Conservation (phyloP, 345 rosid genomes). For the Lagerstroemia speciosa region DNA sequence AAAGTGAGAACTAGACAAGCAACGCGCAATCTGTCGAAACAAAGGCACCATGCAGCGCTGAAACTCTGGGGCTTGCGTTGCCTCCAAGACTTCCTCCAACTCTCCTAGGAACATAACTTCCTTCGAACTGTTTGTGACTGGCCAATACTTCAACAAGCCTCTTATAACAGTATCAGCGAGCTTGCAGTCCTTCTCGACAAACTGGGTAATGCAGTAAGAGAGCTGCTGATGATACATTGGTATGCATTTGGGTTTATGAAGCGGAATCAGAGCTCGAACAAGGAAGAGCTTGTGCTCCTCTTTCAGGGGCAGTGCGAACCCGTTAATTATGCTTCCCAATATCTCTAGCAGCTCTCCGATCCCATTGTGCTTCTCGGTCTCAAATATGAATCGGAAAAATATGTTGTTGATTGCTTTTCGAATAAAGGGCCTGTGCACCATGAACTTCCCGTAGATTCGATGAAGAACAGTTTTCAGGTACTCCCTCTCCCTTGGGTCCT, state of each 20-base stretch:
- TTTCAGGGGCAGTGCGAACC: constrained; percentile 75
- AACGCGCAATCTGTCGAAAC: constrained; percentile 56
- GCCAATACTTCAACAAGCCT: constrained; percentile 79
- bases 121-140: constrained; percentile 77
- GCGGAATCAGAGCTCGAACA: constrained; percentile 69
- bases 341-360: constrained; percentile 74
- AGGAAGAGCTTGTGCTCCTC: constrained; percentile 93
- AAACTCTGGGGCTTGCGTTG: constrained; percentile 76
- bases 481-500: constrained; percentile 79
- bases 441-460: constrained; percentile 77
- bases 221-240: constrained; percentile 75
- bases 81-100: constrained; percentile 83
- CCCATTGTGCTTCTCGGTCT: constrained; percentile 82
- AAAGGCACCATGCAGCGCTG: constrained; percentile 85
- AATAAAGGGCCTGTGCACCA: constrained; percentile 84
- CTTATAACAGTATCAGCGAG: constrained; percentile 74
- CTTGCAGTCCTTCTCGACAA: constrained; percentile 83
- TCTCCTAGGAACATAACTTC: constrained; percentile 85
- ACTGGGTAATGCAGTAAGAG: constrained; percentile 74
- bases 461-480: constrained; percentile 68
- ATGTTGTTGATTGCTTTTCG: constrained; percentile 74
- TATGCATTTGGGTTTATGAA: constrained; percentile 75
- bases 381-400: constrained; percentile 71
- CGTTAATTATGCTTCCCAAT: constrained; percentile 84
- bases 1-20: constrained; percentile 78